Evolutionary conservation across 495 filamentous ascomycete genomes (phyloP).

Genomic region (Neurospora africana): DNA sequence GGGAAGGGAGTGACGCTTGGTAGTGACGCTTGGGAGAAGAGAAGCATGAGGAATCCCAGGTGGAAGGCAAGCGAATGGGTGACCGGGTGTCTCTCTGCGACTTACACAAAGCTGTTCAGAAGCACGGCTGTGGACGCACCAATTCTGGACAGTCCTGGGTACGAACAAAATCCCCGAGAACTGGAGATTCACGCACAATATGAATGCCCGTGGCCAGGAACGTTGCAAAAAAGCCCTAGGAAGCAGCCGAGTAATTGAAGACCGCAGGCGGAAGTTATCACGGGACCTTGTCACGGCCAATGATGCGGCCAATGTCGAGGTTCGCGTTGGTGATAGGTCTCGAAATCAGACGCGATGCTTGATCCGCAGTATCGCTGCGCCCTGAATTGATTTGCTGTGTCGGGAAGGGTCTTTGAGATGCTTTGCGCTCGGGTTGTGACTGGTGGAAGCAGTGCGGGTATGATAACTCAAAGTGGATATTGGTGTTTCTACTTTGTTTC

Average conservation of each 20-base stretch:
- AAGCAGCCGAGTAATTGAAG: constrained; percentile 28
- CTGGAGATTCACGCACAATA: neutral
- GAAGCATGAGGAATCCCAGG: constrained; percentile 6
- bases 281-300: constrained; percentile 38
- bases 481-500: constrained; percentile 6
- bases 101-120: neutral
- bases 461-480: constrained; percentile 10
- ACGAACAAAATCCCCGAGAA: neutral
- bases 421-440: constrained; percentile 26
- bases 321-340: constrained; percentile 38
- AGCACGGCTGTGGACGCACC: neutral
- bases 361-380: constrained; percentile 22
- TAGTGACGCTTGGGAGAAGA: constrained; percentile 5
- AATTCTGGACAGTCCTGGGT: neutral
- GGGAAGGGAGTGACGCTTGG: constrained; percentile 16
- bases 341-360: constrained; percentile 25
- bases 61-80: constrained; percentile 16
- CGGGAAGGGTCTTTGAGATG: constrained; percentile 10
- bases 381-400: constrained; percentile 37
- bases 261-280: constrained; percentile 41
- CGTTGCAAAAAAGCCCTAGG: constrained; percentile 32
- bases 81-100: neutral
- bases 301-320: constrained; percentile 25
- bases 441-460: constrained; percentile 16
- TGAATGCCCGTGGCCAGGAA: neutral